Evolutionary conservation across 257 asterid genomes (phyloP).

Genomic region (Nicotiana obtusifolia): DNA sequence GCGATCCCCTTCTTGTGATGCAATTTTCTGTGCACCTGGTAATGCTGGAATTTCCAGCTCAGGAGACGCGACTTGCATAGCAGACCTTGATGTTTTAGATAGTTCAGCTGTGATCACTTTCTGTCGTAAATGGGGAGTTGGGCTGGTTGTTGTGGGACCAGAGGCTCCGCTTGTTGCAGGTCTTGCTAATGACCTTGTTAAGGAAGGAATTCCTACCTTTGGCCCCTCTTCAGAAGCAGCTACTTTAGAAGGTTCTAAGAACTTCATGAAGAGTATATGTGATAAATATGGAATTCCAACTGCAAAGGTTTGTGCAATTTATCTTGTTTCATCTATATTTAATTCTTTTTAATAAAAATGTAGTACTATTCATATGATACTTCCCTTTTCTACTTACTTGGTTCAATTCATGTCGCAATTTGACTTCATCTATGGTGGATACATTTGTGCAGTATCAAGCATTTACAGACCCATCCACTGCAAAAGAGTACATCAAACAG

Average conservation of each 20-base stretch:
- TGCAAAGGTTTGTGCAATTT: slow-evolving; percentile 53
- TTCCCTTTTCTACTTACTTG: not conserved
- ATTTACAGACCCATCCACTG: slow-evolving; percentile 56
- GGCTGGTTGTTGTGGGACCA: slow-evolving; percentile 82
- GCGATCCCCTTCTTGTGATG: slow-evolving; percentile 77
- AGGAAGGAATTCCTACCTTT: slow-evolving; percentile 83
- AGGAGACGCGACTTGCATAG: slow-evolving; percentile 81
- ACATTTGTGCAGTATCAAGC: slow-evolving; percentile 60
- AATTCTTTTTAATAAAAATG: not conserved
- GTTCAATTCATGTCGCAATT: not conserved
- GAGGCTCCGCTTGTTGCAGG: slow-evolving; percentile 98
- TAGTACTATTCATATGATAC: not conserved
- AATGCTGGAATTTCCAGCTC: slow-evolving; percentile 81
- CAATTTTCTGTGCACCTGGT: slow-evolving; percentile 95
- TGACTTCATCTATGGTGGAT: not conserved
- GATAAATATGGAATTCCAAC: slow-evolving; percentile 91
- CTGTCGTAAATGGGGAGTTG: slow-evolving; percentile 77
- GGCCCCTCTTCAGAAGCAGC: slow-evolving; percentile 98
- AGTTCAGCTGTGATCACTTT: slow-evolving; percentile 70
- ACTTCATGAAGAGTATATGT: slow-evolving; percentile 82
- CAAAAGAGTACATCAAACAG: slow-evolving; percentile 65
- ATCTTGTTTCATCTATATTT: not conserved
- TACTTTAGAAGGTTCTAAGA: slow-evolving; percentile 89
- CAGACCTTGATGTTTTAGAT: slow-evolving; percentile 57
- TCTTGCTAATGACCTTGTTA: slow-evolving; percentile 76